phyloP scores from a whole-genome alignment of 345 rosid species.

The Pugionium dolabratum region DNA sequence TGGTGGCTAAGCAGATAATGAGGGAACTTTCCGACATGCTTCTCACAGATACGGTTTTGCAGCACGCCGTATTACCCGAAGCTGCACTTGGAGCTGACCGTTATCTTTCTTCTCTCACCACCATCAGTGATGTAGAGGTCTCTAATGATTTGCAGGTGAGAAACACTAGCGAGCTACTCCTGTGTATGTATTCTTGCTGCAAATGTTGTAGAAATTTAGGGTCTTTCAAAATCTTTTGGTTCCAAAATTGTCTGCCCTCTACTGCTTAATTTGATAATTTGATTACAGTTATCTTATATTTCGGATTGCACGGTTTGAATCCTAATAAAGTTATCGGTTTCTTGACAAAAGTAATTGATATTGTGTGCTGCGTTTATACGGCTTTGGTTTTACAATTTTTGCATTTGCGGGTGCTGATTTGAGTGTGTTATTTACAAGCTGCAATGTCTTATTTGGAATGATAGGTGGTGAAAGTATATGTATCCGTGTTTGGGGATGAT shows the following conservation, averaged over 20 bases:
- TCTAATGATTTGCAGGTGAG: slow-evolving; percentile 78
- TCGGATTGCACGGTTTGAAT: neutral
- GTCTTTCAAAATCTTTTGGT: slow-evolving; percentile 4
- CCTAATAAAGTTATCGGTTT: no score
- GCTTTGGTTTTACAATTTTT: neutral
- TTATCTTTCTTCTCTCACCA: slow-evolving; percentile 82
- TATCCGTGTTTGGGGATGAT: slow-evolving; percentile 95
- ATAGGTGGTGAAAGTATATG: slow-evolving; percentile 92
- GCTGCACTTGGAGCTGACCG: slow-evolving; percentile 86
- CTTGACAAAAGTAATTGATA: no score
- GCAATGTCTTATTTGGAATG: slow-evolving; percentile 9
- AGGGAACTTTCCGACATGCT: slow-evolving; percentile 94
- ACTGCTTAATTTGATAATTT: neutral
- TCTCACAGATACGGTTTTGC: slow-evolving; percentile 76
- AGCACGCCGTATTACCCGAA: slow-evolving; percentile 77
- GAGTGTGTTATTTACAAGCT: neutral
- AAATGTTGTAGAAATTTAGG: slow-evolving; percentile 8
- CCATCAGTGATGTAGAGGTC: slow-evolving; percentile 86
- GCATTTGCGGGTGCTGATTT: no score
- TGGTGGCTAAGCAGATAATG: slow-evolving; percentile 86
- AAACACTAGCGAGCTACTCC: neutral
- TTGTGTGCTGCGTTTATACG: no score
- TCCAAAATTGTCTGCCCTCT: neutral
- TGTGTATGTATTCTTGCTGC: neutral
- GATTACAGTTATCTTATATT: neutral